A percentile compares a stretch with the other conserved stretches of the same genome.
phyloP scores from a whole-genome alignment of 1,284 basidiomycete genomes.

The Ganoderma boninense region DNA sequence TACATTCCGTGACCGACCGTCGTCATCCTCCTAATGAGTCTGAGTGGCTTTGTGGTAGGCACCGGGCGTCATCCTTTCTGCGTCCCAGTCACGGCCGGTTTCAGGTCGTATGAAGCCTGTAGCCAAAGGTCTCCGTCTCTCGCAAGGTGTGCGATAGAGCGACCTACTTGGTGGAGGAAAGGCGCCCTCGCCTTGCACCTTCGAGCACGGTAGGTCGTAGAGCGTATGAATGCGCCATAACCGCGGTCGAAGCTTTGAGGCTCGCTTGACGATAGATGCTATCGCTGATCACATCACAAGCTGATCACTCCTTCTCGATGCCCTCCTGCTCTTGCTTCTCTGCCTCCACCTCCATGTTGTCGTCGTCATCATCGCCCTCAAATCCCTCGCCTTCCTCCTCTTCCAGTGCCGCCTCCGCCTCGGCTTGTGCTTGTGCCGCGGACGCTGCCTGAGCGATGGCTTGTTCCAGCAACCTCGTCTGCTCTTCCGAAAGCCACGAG shows the following conservation, averaged over 20 bases:
- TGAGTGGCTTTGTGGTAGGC: too few relatives aligned
- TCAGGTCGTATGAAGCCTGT: too few relatives aligned
- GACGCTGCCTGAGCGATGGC: constrained; percentile 75
- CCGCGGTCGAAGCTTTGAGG: neutral
- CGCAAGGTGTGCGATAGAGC: neutral
- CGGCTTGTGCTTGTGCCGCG: constrained; percentile 76
- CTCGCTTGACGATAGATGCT: neutral
- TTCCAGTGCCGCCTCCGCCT: constrained; percentile 75
- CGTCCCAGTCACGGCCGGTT: too few relatives aligned
- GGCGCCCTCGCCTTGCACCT: neutral
- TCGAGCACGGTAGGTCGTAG: neutral
- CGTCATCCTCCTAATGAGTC: too few relatives aligned
- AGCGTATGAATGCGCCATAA: neutral
- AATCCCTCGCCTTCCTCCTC: constrained; percentile 61
- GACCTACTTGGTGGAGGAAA: neutral
- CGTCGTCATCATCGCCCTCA: constrained; percentile 41
- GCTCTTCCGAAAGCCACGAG: constrained; percentile 75
- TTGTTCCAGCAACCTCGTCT: constrained; percentile 69
- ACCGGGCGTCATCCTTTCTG: too few relatives aligned
- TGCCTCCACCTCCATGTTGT: constrained; percentile 35
- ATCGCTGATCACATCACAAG: neutral
- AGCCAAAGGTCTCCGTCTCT: too few relatives aligned
- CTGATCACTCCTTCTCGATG: neutral
- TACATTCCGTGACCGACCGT: too few relatives aligned
- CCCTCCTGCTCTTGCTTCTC: neutral